phyloP scores from a whole-genome alignment of 352 stramenopile species.

The Phytopythium aichiense region DNA sequence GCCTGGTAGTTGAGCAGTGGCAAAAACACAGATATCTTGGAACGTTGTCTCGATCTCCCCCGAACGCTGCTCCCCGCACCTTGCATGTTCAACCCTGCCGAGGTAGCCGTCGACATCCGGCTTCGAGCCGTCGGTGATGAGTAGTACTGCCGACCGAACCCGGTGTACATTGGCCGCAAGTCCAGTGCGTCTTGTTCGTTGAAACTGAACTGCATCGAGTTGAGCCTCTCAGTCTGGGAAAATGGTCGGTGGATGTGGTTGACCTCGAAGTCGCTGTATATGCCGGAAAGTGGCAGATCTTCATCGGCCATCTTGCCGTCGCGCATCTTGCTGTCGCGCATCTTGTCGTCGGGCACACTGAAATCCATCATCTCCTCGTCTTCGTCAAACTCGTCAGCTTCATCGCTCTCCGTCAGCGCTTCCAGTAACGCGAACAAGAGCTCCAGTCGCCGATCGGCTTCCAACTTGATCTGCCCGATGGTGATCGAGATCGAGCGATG shows the following conservation, averaged over 20 bases:
- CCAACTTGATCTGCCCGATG: constrained; percentile 83
- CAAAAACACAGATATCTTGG: constrained; percentile 43
- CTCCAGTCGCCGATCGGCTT: constrained; percentile 77
- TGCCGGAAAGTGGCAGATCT: constrained; percentile 10
- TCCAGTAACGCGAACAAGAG: constrained; percentile 80
- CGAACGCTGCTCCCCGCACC: constrained; percentile 20
- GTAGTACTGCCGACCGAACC: constrained; percentile 43
- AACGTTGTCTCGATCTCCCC: constrained; percentile 21
- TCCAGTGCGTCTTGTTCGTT: constrained; percentile 50
- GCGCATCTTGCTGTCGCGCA: too few species aligned
- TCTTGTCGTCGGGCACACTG: constrained; percentile 11
- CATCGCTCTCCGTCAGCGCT: constrained; percentile 50
- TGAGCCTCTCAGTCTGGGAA: constrained; percentile 48
- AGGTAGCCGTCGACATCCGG: constrained; percentile 68
- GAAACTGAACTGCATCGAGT: constrained; percentile 61
- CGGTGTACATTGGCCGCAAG: constrained; percentile 60
- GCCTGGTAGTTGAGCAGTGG: constrained; percentile 74
- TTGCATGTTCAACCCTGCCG: constrained; percentile 38
- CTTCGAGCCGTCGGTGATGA: constrained; percentile 55
- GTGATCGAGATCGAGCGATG: constrained; percentile 62
- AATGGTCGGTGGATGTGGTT: constrained; percentile 20
- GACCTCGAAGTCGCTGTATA: constrained; percentile 25
- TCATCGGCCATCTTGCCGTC: constrained; percentile 19
- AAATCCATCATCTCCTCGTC: constrained; percentile 27
- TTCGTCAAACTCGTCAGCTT: constrained; percentile 23